Evolutionary conservation across 306 rosid genomes (phyloP).

Genomic region (Urtica urens): DNA sequence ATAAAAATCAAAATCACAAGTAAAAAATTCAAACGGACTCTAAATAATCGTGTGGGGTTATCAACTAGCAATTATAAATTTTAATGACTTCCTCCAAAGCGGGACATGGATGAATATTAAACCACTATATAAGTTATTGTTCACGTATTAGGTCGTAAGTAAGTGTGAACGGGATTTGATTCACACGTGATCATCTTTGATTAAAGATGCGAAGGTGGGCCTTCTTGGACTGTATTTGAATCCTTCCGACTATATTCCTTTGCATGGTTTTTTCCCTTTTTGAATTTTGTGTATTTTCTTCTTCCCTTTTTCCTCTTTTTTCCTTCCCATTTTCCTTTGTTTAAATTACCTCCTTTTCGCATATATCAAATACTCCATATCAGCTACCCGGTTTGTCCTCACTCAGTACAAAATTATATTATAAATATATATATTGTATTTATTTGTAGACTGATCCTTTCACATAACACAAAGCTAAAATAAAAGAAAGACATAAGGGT

Average conservation of each 20-base stretch:
- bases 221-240: not conserved
- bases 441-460: too few species aligned
- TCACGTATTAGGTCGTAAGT: not conserved
- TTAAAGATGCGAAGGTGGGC: conserved; percentile 8
- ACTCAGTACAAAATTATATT: not conserved
- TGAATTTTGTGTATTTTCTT: conserved; percentile 2
- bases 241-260: not conserved
- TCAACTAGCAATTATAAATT: too few species aligned
- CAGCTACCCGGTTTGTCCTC: not conserved
- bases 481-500: too few species aligned
- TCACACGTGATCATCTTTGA: conserved; percentile 9
- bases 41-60: too few species aligned
- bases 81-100: too few species aligned
- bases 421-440: too few species aligned
- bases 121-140: conserved; percentile 25
- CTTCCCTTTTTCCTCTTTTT: not conserved
- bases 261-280: not conserved
- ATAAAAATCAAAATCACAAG: too few species aligned
- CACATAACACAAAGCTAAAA: too few species aligned
- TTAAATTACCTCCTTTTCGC: not conserved
- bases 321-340: not conserved
- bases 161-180: not conserved
- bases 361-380: not conserved
- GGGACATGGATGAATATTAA: too few species aligned
- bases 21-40: too few species aligned